Evolutionary conservation across 2,329 filamentous ascomycete genomes (phyloP), one percentile per base, ranked within the genome.

Genomic region (Ceratocystis smalleyi): DNA sequence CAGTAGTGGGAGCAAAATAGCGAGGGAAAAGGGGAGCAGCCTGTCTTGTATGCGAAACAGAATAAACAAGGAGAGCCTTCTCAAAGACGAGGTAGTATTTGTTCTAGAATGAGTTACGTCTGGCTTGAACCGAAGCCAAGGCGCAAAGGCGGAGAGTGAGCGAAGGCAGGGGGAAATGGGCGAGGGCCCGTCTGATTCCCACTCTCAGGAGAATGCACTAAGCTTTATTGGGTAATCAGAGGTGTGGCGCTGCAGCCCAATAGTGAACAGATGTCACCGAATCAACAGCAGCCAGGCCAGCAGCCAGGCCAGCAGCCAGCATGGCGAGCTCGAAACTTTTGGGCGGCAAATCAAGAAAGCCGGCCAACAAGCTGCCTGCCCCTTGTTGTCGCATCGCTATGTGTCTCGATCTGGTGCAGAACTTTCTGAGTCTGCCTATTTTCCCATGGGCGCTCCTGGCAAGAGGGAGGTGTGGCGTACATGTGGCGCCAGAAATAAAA

Each of bases 201-300:
- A 62, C 43, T 35, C 61, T 64, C 61, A 66, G 61, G 64, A 63
- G 65, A 57, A 19, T 43, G 47, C 62, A 51, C 65, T 66, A 66
- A 27, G 22, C 65, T 40, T 4, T 51, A 62, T 66, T 60, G 12
- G 62, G 59, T 8, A 12, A 40, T 27, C n/a, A 17, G 5, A 35
- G 15, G n/a, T 59, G 65, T 66, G 65, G 65, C 65, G 65, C n/a
- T n/a, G 45, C 45, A n/a, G 45, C 45, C n/a, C 17, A 49, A n/a
- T 19, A 49, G 8, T 22, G 45, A n/a, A 40, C 35, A 40, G 35
- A 40, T 40, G 35, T 40, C 35, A 40, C 35, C 35, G 35, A 40
- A 40, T 40, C 35, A 40, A 12, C 10, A 40, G 19, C 1, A 24
- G 10, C 22, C 22, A 15, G 22, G n/a, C n/a, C 47, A 51, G 22